These are phyloP conservation scores for Talaromyces sp. DNA, from an alignment of 2,329 filamentous ascomycete species.

Conservation along the genomic window DNA sequence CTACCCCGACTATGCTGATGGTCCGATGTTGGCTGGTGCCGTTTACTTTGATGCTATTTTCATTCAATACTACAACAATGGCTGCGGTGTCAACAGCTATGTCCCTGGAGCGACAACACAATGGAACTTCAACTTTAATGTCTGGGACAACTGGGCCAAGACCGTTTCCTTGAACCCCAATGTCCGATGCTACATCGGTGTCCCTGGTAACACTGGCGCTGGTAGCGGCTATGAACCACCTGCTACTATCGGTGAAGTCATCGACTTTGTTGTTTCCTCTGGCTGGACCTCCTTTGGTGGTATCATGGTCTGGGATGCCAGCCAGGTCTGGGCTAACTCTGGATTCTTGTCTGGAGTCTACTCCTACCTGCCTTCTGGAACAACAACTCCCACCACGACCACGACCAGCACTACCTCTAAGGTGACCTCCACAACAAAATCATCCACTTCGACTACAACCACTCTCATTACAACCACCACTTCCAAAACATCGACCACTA, in stretches of 20 bases:
- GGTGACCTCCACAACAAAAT: neutral
- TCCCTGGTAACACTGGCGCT: conserved; percentile 54
- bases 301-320: conserved; percentile 68
- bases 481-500: neutral
- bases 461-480: neutral
- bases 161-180: conserved; percentile 54
- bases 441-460: neutral
- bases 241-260: conserved; percentile 46
- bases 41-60: conserved; percentile 60
- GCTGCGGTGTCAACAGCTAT: conserved; percentile 59
- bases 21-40: conserved; percentile 53
- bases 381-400: neutral
- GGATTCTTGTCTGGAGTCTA: conserved; percentile 39
- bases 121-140: conserved; percentile 58
- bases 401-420: neutral
- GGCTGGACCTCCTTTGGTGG: conserved; percentile 57
- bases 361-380: conserved; percentile 24
- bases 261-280: conserved; percentile 54
- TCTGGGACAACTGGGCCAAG: conserved; percentile 65
- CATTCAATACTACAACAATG: conserved; percentile 69
- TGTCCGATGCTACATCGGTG: conserved; percentile 60
- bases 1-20: conserved; percentile 60
- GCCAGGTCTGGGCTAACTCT: conserved; percentile 55
- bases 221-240: conserved; percentile 56
- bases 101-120: conserved; percentile 43